Base-by-base conservation (phyloP, 116 monocot genomes). In the Papilionanthe hybrid region DNA sequence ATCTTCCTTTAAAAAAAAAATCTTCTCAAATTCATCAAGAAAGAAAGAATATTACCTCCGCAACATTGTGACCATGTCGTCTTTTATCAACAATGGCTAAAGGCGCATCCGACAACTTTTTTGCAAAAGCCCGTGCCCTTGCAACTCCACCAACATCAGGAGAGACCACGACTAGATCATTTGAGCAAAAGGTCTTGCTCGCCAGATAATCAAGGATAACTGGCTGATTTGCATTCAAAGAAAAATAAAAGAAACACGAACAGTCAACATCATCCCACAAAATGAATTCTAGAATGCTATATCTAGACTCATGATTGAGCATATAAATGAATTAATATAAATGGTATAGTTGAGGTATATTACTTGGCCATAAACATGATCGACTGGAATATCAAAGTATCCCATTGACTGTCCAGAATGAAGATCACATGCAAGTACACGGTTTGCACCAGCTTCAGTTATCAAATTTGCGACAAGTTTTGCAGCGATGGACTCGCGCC, bases 391-490 rank as follows among this genome's bases (percentile, higher is more conserved):
- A 81, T 96, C 98, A 86, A 98, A 98, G 68, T 98, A 98, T 72
- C 94, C 98, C 88, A 98, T 93, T n/a, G 98, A 88, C 74, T 98
- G 98, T 22, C 98, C 93, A 50, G 98, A 98, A 88, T 98, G 98
- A 79, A 98, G 88, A 84, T 98, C 98, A 83, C 98, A 98, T 12
- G 94, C 87, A 79, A 98, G 91, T 28, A 98, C 94, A 79, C 98
- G 92, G 73, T 96, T 89, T 30, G 96, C 96, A 79, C 96, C 96
- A 56, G 94, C 94, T 92, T 94, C 92, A 37, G 97, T 94, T 77
- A 97, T 92, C 87, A 97, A 79, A 80, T 97, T 97, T 67, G 97
- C 97, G 77, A 97, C 97, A 55, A 97, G 91, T 81, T 97, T 97
- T 47, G 93, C 96, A 4, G 96, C 96, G 80, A 96, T 96, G 12